Evolutionary conservation across 1,284 basidiomycete genomes (phyloP).

Genomic region (Microbotryum saponariae): DNA sequence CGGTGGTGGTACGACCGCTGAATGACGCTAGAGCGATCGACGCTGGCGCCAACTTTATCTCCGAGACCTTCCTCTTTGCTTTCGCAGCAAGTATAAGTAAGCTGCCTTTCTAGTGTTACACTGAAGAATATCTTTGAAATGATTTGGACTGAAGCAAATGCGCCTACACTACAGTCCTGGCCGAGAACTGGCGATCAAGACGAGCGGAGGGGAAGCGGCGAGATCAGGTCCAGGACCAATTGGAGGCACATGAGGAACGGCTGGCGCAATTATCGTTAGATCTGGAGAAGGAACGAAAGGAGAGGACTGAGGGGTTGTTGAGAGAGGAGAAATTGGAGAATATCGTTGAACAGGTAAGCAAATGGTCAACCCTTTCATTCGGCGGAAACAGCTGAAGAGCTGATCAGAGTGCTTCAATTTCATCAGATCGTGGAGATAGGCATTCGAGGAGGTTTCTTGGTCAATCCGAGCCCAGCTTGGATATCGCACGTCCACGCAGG

Average conservation of each 20-base stretch:
- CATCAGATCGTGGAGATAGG: conserved; percentile 28
- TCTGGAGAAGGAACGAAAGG: conserved; percentile 2
- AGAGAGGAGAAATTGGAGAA: conserved; percentile 20
- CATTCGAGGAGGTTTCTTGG: conserved; percentile 23
- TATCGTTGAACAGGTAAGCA: conserved; percentile 28
- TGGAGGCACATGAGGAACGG: conserved; percentile 15
- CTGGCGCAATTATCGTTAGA: conserved; percentile 6
- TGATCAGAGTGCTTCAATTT: neutral
- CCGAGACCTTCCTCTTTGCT: conserved; percentile 18
- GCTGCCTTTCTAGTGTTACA: neutral
- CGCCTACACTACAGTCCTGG: conserved; percentile 13
- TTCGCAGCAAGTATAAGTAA: conserved; percentile 12
- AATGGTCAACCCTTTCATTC: neutral
- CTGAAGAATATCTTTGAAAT: too few species aligned
- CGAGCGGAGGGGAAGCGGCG: conserved; percentile 17
- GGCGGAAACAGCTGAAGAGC: neutral
- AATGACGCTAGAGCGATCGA: conserved; percentile 31
- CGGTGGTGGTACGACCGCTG: conserved; percentile 14
- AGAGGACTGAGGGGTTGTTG: neutral
- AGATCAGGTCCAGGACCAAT: conserved; percentile 18
- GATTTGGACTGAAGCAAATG: neutral
- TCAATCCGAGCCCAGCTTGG: neutral
- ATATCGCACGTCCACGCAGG: neutral
- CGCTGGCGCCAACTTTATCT: conserved; percentile 29
- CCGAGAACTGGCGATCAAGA: conserved; percentile 21